These are phyloP conservation scores for Pichia occidentalis DNA, from an alignment of 805 yeast genomes.

Conservation along the genomic window DNA sequence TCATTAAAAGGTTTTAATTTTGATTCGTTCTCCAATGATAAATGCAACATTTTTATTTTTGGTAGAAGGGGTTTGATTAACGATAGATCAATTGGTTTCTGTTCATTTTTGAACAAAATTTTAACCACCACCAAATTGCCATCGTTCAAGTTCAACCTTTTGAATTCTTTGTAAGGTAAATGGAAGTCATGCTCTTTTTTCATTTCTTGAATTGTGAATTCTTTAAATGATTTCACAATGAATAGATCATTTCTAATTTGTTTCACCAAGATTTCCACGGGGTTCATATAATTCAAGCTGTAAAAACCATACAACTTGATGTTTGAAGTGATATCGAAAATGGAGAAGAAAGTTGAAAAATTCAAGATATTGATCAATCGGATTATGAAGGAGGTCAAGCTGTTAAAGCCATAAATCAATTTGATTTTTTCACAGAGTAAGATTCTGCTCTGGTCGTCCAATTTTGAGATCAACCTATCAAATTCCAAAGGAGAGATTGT, in stretches of 20 bases:
- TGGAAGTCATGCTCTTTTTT: slow-evolving; percentile 29
- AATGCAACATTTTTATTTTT: slow-evolving; percentile 24
- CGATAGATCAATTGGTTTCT: slow-evolving; percentile 25
- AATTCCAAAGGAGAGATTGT: slow-evolving; percentile 22
- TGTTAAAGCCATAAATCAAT: slow-evolving; percentile 22
- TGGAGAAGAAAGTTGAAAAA: slow-evolving; percentile 25
- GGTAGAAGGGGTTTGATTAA: slow-evolving; percentile 23
- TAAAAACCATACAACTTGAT: slow-evolving; percentile 29
- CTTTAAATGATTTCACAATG: slow-evolving; percentile 27
- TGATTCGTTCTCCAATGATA: slow-evolving; percentile 26
- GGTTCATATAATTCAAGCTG: slow-evolving; percentile 22
- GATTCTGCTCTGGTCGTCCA: slow-evolving; percentile 17
- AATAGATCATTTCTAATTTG: slow-evolving; percentile 27
- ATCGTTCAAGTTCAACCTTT: slow-evolving; percentile 24
- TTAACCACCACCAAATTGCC: slow-evolving; percentile 28
- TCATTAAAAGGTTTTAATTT: slow-evolving; percentile 27
- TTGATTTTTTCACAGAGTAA: slow-evolving; percentile 25
- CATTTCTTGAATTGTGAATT: slow-evolving; percentile 27
- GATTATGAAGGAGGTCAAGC: slow-evolving; percentile 21
- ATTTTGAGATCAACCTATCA: slow-evolving; percentile 14
- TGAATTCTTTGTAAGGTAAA: slow-evolving; percentile 28
- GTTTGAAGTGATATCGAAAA: slow-evolving; percentile 28
- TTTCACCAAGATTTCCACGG: slow-evolving; percentile 27
- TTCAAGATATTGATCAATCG: slow-evolving; percentile 20
- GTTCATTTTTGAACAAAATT: slow-evolving; percentile 27